A percentile compares a stretch with the other conserved stretches of the same genome.
phyloP scores from a whole-genome alignment of 2,329 filamentous ascomycete genomes.

The Corynespora cassiicola region DNA sequence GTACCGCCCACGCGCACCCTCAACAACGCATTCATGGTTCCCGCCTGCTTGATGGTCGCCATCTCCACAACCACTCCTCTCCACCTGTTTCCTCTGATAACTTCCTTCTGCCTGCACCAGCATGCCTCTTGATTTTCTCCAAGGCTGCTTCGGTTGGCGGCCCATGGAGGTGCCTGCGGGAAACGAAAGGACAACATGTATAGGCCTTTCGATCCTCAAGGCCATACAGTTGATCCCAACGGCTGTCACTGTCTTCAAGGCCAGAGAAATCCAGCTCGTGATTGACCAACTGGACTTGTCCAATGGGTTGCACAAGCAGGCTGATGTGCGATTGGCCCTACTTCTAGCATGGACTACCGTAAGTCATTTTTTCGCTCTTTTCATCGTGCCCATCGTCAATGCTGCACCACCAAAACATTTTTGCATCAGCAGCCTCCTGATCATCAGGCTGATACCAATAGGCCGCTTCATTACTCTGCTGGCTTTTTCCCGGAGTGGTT shows the following conservation, averaged over 20 bases:
- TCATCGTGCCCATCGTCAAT: too few species aligned
- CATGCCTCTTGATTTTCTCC: conserved; percentile 14
- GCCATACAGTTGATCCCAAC: conserved; percentile 13
- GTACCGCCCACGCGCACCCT: too few species aligned
- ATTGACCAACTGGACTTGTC: conserved; percentile 10
- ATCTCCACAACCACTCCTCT: too few species aligned
- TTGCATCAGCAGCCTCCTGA: too few species aligned
- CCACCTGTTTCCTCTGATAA: not conserved
- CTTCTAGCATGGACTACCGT: conserved; percentile 16
- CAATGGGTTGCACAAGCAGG: conserved; percentile 9
- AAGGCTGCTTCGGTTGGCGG: conserved; percentile 17
- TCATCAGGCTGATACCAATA: too few species aligned
- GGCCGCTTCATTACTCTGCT: too few species aligned
- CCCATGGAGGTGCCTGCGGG: conserved; percentile 11
- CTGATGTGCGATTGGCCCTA: conserved; percentile 14
- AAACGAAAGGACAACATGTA: conserved; percentile 8
- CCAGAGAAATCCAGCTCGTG: conserved; percentile 6
- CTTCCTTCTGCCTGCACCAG: not conserved
- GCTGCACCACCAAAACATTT: too few species aligned
- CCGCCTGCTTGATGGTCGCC: too few species aligned
- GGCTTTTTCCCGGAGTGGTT: not conserved
- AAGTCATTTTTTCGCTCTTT: conserved; percentile 9
- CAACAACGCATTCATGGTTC: too few species aligned
- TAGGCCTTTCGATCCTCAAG: conserved; percentile 13
- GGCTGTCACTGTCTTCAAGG: conserved; percentile 14